Conservation (phyloP, 805 yeast genomes). For the Candida stauntonica region DNA sequence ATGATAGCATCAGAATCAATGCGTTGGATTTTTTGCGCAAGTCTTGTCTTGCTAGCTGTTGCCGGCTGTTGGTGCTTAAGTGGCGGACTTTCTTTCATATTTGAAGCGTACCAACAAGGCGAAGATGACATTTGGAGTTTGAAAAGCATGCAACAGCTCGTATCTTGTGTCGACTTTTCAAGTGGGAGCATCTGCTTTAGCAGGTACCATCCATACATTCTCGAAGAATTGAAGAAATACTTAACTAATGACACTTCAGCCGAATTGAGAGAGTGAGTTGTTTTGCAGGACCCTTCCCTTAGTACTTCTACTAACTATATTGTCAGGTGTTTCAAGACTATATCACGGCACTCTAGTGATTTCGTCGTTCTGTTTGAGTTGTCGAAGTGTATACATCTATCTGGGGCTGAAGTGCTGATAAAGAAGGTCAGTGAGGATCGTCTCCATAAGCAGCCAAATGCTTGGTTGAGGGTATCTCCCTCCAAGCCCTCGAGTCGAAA, state of each 20-base stretch:
- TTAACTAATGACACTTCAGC: not conserved
- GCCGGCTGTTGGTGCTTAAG: too few species aligned
- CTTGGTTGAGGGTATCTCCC: too few species aligned
- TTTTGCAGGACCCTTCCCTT: too few species aligned
- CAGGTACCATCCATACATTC: slow-evolving; percentile 4
- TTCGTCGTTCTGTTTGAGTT: slow-evolving; percentile 1
- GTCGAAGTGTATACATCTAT: slow-evolving; percentile 5
- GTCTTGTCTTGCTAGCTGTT: too few species aligned
- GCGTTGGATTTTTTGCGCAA: too few species aligned
- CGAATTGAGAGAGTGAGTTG: slow-evolving; percentile 2
- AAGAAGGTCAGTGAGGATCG: not conserved
- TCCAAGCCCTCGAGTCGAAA: not conserved
- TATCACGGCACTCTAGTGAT: not conserved
- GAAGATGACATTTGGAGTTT: not conserved
- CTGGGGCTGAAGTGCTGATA: not conserved
- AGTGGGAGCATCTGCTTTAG: slow-evolving; percentile 12
- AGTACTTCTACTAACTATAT: not conserved
- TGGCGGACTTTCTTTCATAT: too few species aligned
- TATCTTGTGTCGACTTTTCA: slow-evolving; percentile 11
- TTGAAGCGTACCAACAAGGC: too few species aligned
- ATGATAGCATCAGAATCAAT: too few species aligned
- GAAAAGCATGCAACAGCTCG: slow-evolving; percentile 9
- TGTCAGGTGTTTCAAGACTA: slow-evolving; percentile 11
- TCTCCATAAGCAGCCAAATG: too few species aligned
- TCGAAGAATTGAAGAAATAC: not conserved